A percentile compares a stretch with the other conserved stretches of the same genome.
These are phyloP conservation scores for Erodium texanum DNA, from an alignment of 441 rosid genomes.

Conservation along the genomic window DNA sequence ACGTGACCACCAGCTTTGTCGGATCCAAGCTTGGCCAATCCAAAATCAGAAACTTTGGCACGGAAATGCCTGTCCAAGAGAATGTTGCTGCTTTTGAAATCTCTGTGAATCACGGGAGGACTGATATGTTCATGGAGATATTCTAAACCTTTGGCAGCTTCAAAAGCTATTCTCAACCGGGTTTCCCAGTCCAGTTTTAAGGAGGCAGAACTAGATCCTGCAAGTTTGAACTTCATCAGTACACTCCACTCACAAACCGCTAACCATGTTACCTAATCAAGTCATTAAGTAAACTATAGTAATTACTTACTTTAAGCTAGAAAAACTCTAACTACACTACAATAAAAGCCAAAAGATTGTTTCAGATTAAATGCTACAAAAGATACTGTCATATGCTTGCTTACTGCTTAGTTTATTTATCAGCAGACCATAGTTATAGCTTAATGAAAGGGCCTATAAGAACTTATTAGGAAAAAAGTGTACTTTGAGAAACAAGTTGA, in stretches of 20 bases:
- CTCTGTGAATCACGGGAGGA: slow-evolving; percentile 67
- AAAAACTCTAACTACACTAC: neutral
- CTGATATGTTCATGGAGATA: slow-evolving; percentile 61
- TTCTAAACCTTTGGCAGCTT: slow-evolving; percentile 69
- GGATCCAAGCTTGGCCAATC: slow-evolving; percentile 76
- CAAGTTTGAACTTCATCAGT: neutral
- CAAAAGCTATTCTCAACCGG: slow-evolving; percentile 56
- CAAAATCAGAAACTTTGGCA: slow-evolving; percentile 67
- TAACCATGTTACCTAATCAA: too few species aligned
- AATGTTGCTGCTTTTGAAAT: slow-evolving; percentile 69
- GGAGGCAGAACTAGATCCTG: slow-evolving; percentile 49
- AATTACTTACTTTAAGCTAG: neutral
- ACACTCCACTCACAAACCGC: too few species aligned
- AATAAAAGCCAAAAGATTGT: neutral
- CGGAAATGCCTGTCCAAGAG: slow-evolving; percentile 51
- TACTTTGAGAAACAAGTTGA: neutral
- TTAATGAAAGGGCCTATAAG: too few species aligned
- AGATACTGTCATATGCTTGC: neutral
- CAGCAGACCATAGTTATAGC: too few species aligned
- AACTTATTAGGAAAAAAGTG: too few species aligned
- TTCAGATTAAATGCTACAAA: neutral
- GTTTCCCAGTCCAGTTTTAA: slow-evolving; percentile 65
- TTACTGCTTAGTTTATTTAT: too few species aligned
- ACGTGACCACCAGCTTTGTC: slow-evolving; percentile 90
- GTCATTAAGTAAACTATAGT: neutral